These are phyloP conservation scores for Echinosphaeria canescens DNA, from an alignment of 2,329 filamentous ascomycete genomes.

Conservation along the genomic window DNA sequence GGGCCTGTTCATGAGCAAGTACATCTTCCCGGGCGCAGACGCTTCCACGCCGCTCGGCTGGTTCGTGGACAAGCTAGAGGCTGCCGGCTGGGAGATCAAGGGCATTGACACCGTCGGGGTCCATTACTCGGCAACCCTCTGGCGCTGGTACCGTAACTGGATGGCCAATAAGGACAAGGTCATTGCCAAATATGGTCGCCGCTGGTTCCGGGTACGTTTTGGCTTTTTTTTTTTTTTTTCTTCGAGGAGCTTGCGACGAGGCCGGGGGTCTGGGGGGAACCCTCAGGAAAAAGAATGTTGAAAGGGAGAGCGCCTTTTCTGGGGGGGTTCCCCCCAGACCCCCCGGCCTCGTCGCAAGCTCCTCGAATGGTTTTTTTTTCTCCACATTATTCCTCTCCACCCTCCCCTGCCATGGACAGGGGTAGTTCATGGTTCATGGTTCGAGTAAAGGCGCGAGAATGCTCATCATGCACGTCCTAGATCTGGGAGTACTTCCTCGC, in stretches of 20 bases:
- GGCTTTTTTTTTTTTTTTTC: constrained; percentile 1
- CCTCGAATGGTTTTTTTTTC: too few species aligned
- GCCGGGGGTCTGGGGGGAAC: too few species aligned
- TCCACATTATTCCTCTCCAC: too few species aligned
- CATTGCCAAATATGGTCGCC: constrained; percentile 79
- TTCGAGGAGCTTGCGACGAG: too few species aligned
- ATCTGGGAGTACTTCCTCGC: constrained; percentile 90
- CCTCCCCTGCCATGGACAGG: too few species aligned
- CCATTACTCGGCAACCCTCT: constrained; percentile 90
- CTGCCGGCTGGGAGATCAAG: constrained; percentile 81
- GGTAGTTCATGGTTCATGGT: too few species aligned
- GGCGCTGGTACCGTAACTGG: constrained; percentile 99
- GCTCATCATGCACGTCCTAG: too few species aligned
- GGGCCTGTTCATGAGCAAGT: constrained; percentile 99
- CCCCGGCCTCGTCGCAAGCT: too few species aligned
- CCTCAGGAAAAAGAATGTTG: too few species aligned
- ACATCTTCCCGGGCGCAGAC: constrained; percentile 93
- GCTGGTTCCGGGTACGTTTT: constrained; percentile 79
- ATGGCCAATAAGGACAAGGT: constrained; percentile 84
- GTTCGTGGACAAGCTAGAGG: constrained; percentile 69
- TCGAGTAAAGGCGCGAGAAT: too few species aligned
- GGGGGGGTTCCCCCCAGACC: too few species aligned
- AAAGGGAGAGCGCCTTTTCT: too few species aligned
- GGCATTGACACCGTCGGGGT: constrained; percentile 81
- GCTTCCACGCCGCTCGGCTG: constrained; percentile 83